phyloP scores from a whole-genome alignment of 306 rosid species.

The Heteromeles arbutifolia region DNA sequence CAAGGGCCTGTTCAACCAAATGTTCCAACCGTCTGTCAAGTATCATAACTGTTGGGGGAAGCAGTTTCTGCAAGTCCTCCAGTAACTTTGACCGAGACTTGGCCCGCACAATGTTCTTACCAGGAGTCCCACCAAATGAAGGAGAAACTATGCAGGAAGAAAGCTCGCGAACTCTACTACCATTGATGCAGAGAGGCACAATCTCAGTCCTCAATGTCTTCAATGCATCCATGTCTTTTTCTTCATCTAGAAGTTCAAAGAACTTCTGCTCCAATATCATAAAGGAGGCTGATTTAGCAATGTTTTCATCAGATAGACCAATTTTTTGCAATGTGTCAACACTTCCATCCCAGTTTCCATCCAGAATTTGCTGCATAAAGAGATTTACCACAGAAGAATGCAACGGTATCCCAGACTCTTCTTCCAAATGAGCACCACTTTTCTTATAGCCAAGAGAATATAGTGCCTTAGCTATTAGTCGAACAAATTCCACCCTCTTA shows the following conservation, averaged over 20 bases:
- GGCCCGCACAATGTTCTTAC: conserved; percentile 32
- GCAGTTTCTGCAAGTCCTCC: conserved; percentile 82
- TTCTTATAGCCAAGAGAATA: conserved; percentile 85
- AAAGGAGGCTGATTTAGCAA: conserved; percentile 62
- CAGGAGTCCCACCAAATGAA: conserved; percentile 30
- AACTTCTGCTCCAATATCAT: conserved; percentile 85
- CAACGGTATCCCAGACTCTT: conserved; percentile 86
- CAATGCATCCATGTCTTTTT: conserved; percentile 71
- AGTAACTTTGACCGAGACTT: conserved; percentile 68
- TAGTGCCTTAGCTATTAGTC: conserved; percentile 84
- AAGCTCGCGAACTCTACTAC: conserved; percentile 68
- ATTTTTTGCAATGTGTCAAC: conserved; percentile 59
- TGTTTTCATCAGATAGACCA: conserved; percentile 53
- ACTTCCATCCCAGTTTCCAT: conserved; percentile 84
- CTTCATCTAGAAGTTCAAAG: conserved; percentile 67
- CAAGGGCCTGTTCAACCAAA: conserved; percentile 89
- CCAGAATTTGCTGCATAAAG: conserved; percentile 74
- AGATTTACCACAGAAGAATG: conserved; percentile 60
- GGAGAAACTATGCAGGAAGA: conserved; percentile 67
- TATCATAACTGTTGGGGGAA: conserved; percentile 82
- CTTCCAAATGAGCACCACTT: conserved; percentile 81
- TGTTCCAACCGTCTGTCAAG: conserved; percentile 95
- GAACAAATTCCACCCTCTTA: conserved; percentile 81
- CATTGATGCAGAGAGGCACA: conserved; percentile 55
- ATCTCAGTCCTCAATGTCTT: conserved; percentile 80